These are phyloP conservation scores for Tetrapisispora nanseiensis DNA, from an alignment of 805 yeast species.

Conservation along the genomic window DNA sequence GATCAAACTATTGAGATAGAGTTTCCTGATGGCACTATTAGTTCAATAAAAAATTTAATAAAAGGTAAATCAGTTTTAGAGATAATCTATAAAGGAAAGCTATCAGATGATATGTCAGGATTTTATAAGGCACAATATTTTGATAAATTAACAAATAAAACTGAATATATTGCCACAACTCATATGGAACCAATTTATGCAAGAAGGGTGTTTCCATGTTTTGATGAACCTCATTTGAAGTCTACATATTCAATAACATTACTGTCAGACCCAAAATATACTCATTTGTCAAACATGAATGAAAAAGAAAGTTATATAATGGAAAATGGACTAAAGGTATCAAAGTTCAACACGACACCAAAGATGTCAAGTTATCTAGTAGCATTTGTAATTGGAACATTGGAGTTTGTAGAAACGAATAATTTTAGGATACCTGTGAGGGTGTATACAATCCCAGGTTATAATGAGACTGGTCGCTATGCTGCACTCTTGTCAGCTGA, in stretches of 20 bases:
- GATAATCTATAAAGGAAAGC: slow-evolving; percentile 43
- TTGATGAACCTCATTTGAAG: slow-evolving; percentile 78
- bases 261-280: slow-evolving; percentile 44
- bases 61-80: not conserved
- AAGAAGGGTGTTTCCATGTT: slow-evolving; percentile 79
- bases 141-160: slow-evolving; percentile 46
- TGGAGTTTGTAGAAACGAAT: slow-evolving; percentile 57
- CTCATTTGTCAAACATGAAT: slow-evolving; percentile 63
- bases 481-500: slow-evolving; percentile 68
- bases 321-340: slow-evolving; percentile 39
- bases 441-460: slow-evolving; percentile 73
- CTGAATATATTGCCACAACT: slow-evolving; percentile 68
- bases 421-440: slow-evolving; percentile 66
- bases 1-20: slow-evolving; percentile 55
- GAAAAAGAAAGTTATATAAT: slow-evolving; percentile 39
- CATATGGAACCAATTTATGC: slow-evolving; percentile 86
- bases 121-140: slow-evolving; percentile 62
- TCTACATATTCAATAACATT: slow-evolving; percentile 60
- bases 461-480: slow-evolving; percentile 57
- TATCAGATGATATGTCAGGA: slow-evolving; percentile 75
- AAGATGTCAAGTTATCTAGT: slow-evolving; percentile 77
- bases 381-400: slow-evolving; percentile 75
- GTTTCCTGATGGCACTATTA: slow-evolving; percentile 36
- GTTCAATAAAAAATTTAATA: not conserved
- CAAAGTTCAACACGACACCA: slow-evolving; percentile 65